Evolutionary conservation across 208 protist genomes (phyloP).

Genomic region (Crithidia sp.): DNA sequence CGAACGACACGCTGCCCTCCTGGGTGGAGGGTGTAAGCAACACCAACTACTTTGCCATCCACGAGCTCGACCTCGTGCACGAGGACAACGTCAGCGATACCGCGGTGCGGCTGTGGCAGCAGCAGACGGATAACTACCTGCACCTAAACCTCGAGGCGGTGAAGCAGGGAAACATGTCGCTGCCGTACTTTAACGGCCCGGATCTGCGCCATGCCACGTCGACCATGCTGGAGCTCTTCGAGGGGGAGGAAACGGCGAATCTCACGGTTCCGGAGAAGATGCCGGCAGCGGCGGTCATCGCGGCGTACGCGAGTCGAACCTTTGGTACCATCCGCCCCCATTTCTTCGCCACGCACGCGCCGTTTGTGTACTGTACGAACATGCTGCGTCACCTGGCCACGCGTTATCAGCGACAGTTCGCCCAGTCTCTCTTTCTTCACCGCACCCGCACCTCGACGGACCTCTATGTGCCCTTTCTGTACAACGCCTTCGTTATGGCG

Average conservation of each 20-base stretch:
- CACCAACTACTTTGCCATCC: slow-evolving; percentile 21
- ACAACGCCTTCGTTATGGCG: slow-evolving; percentile 70
- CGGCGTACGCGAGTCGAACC: slow-evolving; percentile 7
- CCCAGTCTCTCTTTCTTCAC: slow-evolving; percentile 29
- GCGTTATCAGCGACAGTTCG: slow-evolving; percentile 51
- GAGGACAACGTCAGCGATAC: slow-evolving; percentile 7
- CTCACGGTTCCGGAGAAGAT: not conserved
- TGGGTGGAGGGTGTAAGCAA: slow-evolving; percentile 24
- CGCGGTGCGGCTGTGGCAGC: slow-evolving; percentile 24
- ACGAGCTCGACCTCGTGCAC: slow-evolving; percentile 28
- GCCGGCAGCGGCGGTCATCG: not conserved
- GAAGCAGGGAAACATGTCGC: not conserved
- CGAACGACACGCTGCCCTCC: not conserved
- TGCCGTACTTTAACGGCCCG: slow-evolving; percentile 16
- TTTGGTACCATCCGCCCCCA: slow-evolving; percentile 30
- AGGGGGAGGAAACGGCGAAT: not conserved
- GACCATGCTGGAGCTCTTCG: slow-evolving; percentile 12
- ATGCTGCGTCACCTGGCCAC: slow-evolving; percentile 49
- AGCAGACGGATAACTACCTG: not conserved
- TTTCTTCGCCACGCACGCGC: slow-evolving; percentile 61
- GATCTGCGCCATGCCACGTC: slow-evolving; percentile 1
- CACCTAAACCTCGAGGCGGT: slow-evolving; percentile 11
- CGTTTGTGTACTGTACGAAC: slow-evolving; percentile 70
- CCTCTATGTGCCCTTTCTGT: slow-evolving; percentile 61
- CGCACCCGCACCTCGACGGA: slow-evolving; percentile 37